phyloP scores from a whole-genome alignment of 2,329 filamentous ascomycete genomes.

The Microcyclospora pomicola region DNA sequence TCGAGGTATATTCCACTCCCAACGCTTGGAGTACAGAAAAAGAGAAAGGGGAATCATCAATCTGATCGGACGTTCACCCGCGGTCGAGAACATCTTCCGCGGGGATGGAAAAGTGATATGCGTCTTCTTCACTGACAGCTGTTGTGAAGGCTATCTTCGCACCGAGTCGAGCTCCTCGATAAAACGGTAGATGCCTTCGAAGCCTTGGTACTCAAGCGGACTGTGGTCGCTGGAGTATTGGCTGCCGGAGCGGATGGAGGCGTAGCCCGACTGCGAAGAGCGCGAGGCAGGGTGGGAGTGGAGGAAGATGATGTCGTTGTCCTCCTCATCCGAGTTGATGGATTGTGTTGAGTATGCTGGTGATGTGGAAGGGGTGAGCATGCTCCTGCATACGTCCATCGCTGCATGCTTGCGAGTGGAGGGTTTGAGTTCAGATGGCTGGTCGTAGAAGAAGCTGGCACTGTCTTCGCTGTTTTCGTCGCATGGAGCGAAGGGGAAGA shows the following conservation, averaged over 20 bases:
- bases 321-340: constrained; percentile 5
- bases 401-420: constrained; percentile 30
- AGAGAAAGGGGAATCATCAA: too few relatives aligned
- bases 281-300: constrained; percentile 8
- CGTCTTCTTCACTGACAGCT: too few relatives aligned
- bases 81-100: too few relatives aligned
- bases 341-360: constrained; percentile 24
- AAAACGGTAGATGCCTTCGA: constrained; percentile 53
- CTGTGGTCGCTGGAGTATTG: constrained; percentile 28
- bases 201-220: constrained; percentile 45
- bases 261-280: constrained; percentile 41
- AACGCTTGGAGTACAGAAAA: too few relatives aligned
- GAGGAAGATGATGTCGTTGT: background rate
- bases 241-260: constrained; percentile 40
- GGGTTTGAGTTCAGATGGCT: constrained; percentile 14
- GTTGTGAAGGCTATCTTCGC: constrained; percentile 8
- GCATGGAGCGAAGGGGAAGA: constrained; percentile 74
- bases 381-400: constrained; percentile 34
- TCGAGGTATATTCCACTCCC: too few relatives aligned
- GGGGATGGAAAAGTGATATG: too few relatives aligned
- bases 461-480: constrained; percentile 22
- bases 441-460: constrained; percentile 31
- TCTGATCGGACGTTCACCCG: too few relatives aligned
- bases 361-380: constrained; percentile 35
- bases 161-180: constrained; percentile 48